These are phyloP conservation scores for Micractinium sp. DNA, from an alignment of 139 green algal species.

Conservation along the genomic window DNA sequence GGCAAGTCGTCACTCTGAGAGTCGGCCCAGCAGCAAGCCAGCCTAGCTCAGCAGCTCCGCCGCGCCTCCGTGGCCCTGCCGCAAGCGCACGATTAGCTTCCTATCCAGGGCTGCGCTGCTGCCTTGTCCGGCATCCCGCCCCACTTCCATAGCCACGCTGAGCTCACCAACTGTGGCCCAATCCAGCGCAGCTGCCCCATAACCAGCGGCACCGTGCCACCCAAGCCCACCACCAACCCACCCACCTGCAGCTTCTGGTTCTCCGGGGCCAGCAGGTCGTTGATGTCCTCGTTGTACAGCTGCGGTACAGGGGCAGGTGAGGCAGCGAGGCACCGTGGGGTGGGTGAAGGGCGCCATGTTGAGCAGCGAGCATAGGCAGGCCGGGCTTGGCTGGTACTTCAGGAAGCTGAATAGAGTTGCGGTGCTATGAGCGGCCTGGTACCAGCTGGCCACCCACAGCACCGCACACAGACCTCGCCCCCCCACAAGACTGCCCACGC, in stretches of 20 bases:
- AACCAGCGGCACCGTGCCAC: neutral
- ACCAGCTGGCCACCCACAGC: no score
- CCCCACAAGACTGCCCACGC: neutral
- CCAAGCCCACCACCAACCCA: neutral
- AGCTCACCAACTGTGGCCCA: no score
- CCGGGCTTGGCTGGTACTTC: no score
- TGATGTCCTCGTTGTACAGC: conserved; percentile 99
- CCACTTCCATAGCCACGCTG: neutral
- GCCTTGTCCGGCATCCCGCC: neutral
- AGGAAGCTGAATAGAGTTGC: no score
- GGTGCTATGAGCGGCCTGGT: no score
- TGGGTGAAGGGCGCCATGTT: neutral
- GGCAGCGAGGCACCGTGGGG: neutral
- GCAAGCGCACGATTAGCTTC: neutral
- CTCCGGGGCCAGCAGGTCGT: conserved; percentile 87
- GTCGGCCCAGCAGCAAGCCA: neutral
- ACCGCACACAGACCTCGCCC: no score
- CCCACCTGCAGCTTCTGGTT: conserved; percentile 75
- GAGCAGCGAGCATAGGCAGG: neutral
- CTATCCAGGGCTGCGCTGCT: neutral
- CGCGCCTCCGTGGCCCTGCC: neutral
- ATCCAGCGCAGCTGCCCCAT: no score
- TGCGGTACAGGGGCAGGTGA: conserved; percentile 36
- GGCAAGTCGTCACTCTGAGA: no score
- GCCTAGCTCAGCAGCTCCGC: neutral